Percentiles rank a stretch among this genome's conserved stretches.
Conservation (phyloP, 73 alveolate species). For the Uronychia setigera region DNA sequence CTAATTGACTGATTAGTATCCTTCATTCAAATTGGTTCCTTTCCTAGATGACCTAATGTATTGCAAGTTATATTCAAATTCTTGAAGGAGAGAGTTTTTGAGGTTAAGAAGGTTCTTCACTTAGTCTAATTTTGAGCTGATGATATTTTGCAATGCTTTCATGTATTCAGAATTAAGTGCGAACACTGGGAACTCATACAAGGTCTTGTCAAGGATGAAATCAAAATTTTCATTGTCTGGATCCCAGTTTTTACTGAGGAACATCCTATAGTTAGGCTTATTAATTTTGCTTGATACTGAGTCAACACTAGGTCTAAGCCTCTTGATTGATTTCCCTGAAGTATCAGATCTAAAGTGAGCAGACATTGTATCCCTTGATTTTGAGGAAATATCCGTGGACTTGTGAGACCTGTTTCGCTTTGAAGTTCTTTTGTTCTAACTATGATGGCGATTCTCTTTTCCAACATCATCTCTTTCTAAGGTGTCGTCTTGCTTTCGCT, state of each 20-base stretch:
- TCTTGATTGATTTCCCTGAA: background rate
- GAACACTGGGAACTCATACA: slow-evolving; percentile 39
- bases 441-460: too few relatives aligned
- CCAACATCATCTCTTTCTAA: too few relatives aligned
- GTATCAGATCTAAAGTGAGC: background rate
- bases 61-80: too few relatives aligned
- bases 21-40: too few relatives aligned
- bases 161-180: slow-evolving; percentile 18
- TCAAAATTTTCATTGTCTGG: slow-evolving; percentile 6
- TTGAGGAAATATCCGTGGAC: background rate
- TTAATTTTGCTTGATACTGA: background rate
- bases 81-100: background rate
- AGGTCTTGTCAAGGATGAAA: slow-evolving; percentile 17
- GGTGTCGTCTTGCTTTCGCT: too few relatives aligned
- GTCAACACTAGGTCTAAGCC: background rate
- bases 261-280: slow-evolving; percentile 2
- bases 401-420: background rate
- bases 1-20: too few relatives aligned
- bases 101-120: background rate
- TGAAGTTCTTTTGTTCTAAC: background rate
- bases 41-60: too few relatives aligned
- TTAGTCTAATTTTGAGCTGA: slow-evolving; percentile 14
- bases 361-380: background rate
- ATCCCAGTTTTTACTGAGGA: slow-evolving; percentile 9
- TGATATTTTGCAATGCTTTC: slow-evolving; percentile 19